Conservation (phyloP, 805 yeast genomes). For the Pichia sporocuriosa region DNA sequence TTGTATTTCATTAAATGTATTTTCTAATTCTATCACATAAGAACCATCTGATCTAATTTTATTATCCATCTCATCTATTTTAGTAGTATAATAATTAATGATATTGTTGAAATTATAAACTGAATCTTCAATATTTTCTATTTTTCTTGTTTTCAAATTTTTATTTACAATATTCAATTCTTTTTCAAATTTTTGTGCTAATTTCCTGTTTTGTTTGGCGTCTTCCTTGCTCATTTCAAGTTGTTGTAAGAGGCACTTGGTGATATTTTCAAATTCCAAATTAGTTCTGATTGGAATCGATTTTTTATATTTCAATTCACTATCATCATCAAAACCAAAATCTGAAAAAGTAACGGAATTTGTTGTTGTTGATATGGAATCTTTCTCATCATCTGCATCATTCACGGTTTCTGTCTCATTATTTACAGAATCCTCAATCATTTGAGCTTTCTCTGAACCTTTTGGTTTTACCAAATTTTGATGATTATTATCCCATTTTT, state of each 20-base stretch:
- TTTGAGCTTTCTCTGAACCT: no score
- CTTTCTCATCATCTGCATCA: conserved; percentile 6
- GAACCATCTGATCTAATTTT: not conserved
- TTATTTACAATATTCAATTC: not conserved
- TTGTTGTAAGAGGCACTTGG: not conserved
- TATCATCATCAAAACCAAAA: no score
- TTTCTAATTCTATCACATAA: conserved; percentile 1
- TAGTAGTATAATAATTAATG: not conserved
- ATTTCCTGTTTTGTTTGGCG: not conserved
- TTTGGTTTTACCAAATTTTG: no score
- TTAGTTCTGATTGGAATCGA: not conserved
- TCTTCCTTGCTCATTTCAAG: not conserved
- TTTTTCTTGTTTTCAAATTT: not conserved
- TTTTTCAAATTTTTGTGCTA: not conserved
- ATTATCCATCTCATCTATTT: not conserved
- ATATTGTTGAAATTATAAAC: not conserved
- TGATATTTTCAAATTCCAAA: not conserved
- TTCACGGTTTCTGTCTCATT: not conserved
- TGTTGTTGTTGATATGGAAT: not conserved
- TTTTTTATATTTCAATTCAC: no score
- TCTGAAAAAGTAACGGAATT: no score
- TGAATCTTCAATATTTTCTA: not conserved
- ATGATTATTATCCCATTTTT: no score
- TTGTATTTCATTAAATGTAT: conserved; percentile 6
- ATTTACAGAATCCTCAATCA: no score